phyloP scores from a whole-genome alignment of 495 filamentous ascomycete genomes.

The Podospora bellae-mahoneyi region DNA sequence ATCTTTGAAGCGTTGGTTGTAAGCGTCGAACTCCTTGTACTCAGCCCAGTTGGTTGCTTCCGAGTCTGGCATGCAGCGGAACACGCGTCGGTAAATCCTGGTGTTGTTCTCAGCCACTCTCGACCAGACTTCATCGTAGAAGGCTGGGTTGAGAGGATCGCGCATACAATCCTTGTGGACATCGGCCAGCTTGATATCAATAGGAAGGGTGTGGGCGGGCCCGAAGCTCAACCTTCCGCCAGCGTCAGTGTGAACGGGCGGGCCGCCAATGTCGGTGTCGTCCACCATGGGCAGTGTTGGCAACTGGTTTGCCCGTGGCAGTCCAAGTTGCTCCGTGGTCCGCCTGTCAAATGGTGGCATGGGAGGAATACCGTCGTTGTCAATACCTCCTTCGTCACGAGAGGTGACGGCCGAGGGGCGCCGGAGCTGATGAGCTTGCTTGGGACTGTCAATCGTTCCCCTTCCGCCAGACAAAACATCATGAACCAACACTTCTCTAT shows the following conservation, averaged over 20 bases:
- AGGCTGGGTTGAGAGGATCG: constrained; percentile 78
- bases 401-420: constrained; percentile 17
- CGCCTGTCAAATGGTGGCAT: constrained; percentile 46
- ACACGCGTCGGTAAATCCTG: constrained; percentile 85
- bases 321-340: constrained; percentile 54
- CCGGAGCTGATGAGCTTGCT: constrained; percentile 31
- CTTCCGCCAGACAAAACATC: constrained; percentile 59
- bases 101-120: constrained; percentile 92
- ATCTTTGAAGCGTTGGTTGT: constrained; percentile 73
- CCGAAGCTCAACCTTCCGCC: constrained; percentile 33
- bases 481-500: constrained; percentile 63
- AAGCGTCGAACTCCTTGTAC: constrained; percentile 83
- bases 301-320: constrained; percentile 60
- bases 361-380: constrained; percentile 50
- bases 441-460: constrained; percentile 52
- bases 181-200: constrained; percentile 60
- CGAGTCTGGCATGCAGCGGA: constrained; percentile 94
- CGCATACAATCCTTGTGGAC: constrained; percentile 57
- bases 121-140: constrained; percentile 86
- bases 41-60: constrained; percentile 92
- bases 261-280: constrained; percentile 78
- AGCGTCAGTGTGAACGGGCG: constrained; percentile 47
- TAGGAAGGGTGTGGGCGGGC: constrained; percentile 54
- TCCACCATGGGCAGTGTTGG: constrained; percentile 63
- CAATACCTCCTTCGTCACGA: constrained; percentile 25